Evolutionary conservation across 345 rosid genomes (phyloP), one percentile per base, ranked within the genome.

Genomic region (Cochlearia excelsa): DNA sequence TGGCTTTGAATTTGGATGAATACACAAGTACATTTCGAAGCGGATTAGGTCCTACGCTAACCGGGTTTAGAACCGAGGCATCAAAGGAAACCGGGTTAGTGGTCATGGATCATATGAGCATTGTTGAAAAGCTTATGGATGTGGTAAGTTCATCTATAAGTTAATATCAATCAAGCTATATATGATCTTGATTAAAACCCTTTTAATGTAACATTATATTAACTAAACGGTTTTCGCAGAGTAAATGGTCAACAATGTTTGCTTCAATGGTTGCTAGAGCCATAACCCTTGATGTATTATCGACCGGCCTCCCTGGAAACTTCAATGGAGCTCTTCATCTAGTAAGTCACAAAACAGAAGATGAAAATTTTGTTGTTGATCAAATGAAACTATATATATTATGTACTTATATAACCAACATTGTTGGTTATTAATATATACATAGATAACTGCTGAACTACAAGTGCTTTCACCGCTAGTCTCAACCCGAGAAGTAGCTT

Each of bases 121-220:
- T 94, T 7, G 87, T 90, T 45, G 83, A 79, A 71, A 83, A 81
- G 60, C 87, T 94, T 30, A 85, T 94, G 99, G 86, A 79, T 63
- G 78, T 57, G 85, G 99, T 94, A 66, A 52, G 2, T 38, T 23
- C 26, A 2, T 26, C 23, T 16, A 16, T 16, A 16, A 16, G 23
- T 16, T 16, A 16, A 16, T 16, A 16, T 16, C 23, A 16, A 16
- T 16, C 23, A 16, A 16, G 23, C 23, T 16, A 16, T 16, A 16
- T 16, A 16, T 16, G 23, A 16, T 16, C 23, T 16, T 33, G 7
- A 35, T 41, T 43, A 27, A 35, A 27, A 8, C 16, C 11, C 38
- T 51, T 4, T 45, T 52, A 7, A 31, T 59, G 4, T 37, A 5
- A 37, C 7, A 8, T 60, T 2, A 38, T 44, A n/a, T 26, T 40